Percentiles rank a stretch among this genome's conserved stretches.
Conservation (phyloP, 495 filamentous ascomycete genomes). For the Penicilliopsis zonata region DNA sequence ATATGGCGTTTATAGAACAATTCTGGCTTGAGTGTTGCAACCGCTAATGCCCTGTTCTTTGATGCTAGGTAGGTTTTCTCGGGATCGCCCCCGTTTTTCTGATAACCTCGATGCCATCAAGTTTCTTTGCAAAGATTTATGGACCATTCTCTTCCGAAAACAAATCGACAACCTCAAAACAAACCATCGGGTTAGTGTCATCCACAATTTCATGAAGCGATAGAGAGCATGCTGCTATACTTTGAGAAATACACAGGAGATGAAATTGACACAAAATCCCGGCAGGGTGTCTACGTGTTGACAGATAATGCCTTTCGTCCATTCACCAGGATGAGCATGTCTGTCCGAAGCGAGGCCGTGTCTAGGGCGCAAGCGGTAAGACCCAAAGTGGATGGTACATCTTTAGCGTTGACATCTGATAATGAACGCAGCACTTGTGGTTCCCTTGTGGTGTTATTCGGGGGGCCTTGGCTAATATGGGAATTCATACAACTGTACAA, state of each 20-base stretch:
- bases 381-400: not conserved
- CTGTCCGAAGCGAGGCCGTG: slow-evolving; percentile 57
- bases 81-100: slow-evolving; percentile 73
- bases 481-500: slow-evolving; percentile 82
- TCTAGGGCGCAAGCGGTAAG: slow-evolving; percentile 70
- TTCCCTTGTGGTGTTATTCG: slow-evolving; percentile 89
- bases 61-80: slow-evolving; percentile 54
- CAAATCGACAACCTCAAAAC: slow-evolving; percentile 98
- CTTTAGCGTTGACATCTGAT: slow-evolving; percentile 5
- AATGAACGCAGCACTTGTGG: slow-evolving; percentile 61
- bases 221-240: too few species aligned
- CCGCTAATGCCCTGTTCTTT: too few species aligned
- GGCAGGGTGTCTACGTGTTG: slow-evolving; percentile 90
- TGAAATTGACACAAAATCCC: not conserved
- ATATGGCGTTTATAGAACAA: too few species aligned
- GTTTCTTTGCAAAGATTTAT: slow-evolving; percentile 96
- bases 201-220: too few species aligned
- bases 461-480: slow-evolving; percentile 78
- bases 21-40: too few species aligned
- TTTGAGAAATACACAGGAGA: too few species aligned
- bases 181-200: slow-evolving; percentile 65
- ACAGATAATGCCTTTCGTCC: slow-evolving; percentile 91
- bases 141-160: slow-evolving; percentile 88
- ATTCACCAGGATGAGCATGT: slow-evolving; percentile 74
- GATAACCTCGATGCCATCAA: slow-evolving; percentile 90